Conservation (phyloP, 2,329 filamentous ascomycete species). For the Penicillium sp. region DNA sequence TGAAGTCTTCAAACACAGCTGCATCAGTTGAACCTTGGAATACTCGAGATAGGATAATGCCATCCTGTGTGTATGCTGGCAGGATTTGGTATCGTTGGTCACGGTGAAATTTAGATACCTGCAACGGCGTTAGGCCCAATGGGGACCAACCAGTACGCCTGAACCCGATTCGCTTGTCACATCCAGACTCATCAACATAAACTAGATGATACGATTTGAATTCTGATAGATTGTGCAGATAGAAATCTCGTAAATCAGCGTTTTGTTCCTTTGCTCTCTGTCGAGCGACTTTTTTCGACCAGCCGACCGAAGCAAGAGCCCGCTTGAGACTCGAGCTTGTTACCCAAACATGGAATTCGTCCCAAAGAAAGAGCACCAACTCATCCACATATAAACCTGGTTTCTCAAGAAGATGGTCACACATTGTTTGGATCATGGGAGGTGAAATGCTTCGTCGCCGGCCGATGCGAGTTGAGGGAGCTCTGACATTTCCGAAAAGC, state of each 20-base stretch:
- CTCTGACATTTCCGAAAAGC: not conserved
- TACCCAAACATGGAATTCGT: not conserved
- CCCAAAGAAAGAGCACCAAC: not conserved
- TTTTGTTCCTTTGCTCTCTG: not conserved
- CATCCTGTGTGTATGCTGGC: too few relatives aligned
- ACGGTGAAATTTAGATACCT: too few relatives aligned
- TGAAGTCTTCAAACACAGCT: too few relatives aligned
- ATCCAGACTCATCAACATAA: too few relatives aligned
- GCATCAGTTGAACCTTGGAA: too few relatives aligned
- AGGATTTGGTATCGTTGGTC: too few relatives aligned
- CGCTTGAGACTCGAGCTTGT: not conserved
- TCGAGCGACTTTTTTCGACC: not conserved
- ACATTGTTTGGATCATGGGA: not conserved
- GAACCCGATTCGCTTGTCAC: too few relatives aligned
- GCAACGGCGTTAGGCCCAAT: too few relatives aligned
- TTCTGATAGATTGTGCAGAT: not conserved
- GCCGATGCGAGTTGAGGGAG: not conserved
- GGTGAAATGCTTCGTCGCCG: not conserved
- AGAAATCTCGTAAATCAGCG: not conserved
- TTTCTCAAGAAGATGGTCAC: not conserved
- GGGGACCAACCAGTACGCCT: too few relatives aligned
- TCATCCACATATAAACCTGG: not conserved
- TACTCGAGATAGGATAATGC: too few relatives aligned
- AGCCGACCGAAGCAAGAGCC: not conserved
- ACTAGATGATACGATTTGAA: slow-evolving; percentile 1